These are phyloP conservation scores for Zelonia costaricensis DNA, from an alignment of 208 protist species.

Conservation along the genomic window DNA sequence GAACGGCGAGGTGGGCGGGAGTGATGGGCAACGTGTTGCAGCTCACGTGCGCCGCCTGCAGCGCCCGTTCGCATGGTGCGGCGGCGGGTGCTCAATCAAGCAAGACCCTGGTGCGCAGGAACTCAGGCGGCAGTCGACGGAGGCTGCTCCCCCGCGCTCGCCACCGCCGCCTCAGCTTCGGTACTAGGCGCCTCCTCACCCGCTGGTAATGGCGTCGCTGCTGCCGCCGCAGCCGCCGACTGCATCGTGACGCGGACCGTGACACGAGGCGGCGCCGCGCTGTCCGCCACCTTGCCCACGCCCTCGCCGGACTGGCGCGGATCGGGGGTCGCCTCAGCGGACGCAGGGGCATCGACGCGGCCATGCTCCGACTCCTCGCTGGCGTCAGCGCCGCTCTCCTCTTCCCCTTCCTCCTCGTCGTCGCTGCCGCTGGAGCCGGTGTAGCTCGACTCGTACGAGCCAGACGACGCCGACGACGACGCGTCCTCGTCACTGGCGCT, in stretches of 20 bases:
- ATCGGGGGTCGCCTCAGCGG: neutral
- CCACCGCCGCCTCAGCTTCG: too few species aligned
- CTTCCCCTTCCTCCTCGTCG: neutral
- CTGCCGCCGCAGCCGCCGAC: neutral
- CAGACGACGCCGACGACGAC: constrained; percentile 1
- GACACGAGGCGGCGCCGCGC: neutral
- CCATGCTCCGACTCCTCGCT: neutral
- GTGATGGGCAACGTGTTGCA: too few species aligned
- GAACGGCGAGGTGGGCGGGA: too few species aligned
- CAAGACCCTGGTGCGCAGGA: too few species aligned
- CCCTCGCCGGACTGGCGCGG: neutral
- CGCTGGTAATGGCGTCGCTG: neutral
- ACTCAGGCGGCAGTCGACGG: too few species aligned
- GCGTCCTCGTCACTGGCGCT: constrained; percentile 4
- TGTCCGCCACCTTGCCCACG: neutral
- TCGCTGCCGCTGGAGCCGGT: neutral
- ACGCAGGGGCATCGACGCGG: neutral
- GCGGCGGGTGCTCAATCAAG: too few species aligned
- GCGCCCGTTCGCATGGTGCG: too few species aligned
- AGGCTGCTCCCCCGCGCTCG: too few species aligned
- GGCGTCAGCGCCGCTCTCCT: neutral
- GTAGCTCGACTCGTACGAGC: constrained; percentile 19
- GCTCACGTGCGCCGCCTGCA: too few species aligned
- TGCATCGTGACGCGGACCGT: constrained; percentile 1
- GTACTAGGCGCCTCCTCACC: too few species aligned